Conservation (phyloP, 2,329 filamentous ascomycete genomes). For the Alternaria gaisen region DNA sequence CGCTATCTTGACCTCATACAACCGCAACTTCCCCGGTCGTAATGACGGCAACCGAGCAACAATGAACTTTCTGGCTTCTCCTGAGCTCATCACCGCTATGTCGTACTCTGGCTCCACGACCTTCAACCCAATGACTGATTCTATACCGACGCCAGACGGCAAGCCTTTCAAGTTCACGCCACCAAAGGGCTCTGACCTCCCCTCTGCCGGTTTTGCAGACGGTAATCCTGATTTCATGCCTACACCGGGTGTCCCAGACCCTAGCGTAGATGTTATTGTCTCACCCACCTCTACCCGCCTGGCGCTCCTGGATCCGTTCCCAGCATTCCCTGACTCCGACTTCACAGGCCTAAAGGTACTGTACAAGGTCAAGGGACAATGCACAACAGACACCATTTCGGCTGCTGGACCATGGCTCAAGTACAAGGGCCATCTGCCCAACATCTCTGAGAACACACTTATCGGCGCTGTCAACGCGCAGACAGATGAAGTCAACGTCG, state of each 20-base stretch:
- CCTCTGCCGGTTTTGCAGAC: slow-evolving; percentile 78
- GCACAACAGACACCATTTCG: slow-evolving; percentile 98
- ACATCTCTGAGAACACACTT: slow-evolving; percentile 96
- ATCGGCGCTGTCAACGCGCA: slow-evolving; percentile 94
- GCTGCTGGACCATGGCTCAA: slow-evolving; percentile 97
- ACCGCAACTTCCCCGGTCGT: slow-evolving; percentile 96
- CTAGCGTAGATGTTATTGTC: slow-evolving; percentile 76
- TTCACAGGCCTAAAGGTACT: slow-evolving; percentile 82
- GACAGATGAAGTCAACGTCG: slow-evolving; percentile 90
- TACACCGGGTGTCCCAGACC: slow-evolving; percentile 74
- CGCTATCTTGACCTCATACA: slow-evolving; percentile 96
- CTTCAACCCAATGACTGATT: slow-evolving; percentile 95
- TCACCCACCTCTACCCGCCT: slow-evolving; percentile 89
- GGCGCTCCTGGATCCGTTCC: slow-evolving; percentile 89
- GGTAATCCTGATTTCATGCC: slow-evolving; percentile 80
- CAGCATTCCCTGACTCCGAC: slow-evolving; percentile 79
- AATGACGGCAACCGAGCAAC: slow-evolving; percentile 97
- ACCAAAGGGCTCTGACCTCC: slow-evolving; percentile 69
- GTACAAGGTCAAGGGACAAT: slow-evolving; percentile 96
- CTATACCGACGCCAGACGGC: slow-evolving; percentile 80
- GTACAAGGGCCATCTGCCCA: slow-evolving; percentile 98
- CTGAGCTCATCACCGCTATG: slow-evolving; percentile 96
- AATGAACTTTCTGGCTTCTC: slow-evolving; percentile 98
- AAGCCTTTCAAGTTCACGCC: slow-evolving; percentile 85
- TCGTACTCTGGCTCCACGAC: slow-evolving; percentile 89